Percentiles rank a stretch among this genome's conserved stretches.
phyloP scores from a whole-genome alignment of 2,329 filamentous ascomycete genomes.

The Plectosphaerella sp. region DNA sequence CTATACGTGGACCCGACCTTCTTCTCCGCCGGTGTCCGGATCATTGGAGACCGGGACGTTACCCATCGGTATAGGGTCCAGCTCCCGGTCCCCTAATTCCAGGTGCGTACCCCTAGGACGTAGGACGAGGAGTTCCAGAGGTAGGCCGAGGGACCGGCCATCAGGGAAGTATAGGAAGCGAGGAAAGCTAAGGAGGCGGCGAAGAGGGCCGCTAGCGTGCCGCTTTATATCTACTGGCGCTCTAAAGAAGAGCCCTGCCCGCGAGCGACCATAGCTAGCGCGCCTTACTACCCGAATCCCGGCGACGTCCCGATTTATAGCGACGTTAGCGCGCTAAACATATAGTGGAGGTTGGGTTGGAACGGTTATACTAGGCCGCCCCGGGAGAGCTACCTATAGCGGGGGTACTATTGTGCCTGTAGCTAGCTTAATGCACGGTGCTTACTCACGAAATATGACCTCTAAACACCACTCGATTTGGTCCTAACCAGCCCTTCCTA shows the following conservation, averaged over 20 bases:
- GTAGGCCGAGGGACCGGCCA: background rate
- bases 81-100: too few species aligned
- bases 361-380: background rate
- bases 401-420: too few species aligned
- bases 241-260: slow-evolving; percentile 1
- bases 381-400: too few species aligned
- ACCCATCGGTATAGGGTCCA: too few species aligned
- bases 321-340: background rate
- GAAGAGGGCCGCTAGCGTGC: background rate
- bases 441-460: too few species aligned
- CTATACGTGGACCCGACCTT: slow-evolving; percentile 2
- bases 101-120: background rate
- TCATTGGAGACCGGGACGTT: slow-evolving; percentile 1
- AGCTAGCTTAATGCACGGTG: too few species aligned
- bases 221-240: background rate
- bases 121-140: background rate
- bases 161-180: background rate
- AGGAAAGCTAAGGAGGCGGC: background rate
- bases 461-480: too few species aligned
- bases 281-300: background rate
- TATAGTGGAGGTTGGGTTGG: background rate
- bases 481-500: too few species aligned
- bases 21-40: background rate
- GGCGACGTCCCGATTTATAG: background rate
- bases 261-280: background rate